Conservation (phyloP, 805 yeast genomes). For the Candida xiaguanensis region DNA sequence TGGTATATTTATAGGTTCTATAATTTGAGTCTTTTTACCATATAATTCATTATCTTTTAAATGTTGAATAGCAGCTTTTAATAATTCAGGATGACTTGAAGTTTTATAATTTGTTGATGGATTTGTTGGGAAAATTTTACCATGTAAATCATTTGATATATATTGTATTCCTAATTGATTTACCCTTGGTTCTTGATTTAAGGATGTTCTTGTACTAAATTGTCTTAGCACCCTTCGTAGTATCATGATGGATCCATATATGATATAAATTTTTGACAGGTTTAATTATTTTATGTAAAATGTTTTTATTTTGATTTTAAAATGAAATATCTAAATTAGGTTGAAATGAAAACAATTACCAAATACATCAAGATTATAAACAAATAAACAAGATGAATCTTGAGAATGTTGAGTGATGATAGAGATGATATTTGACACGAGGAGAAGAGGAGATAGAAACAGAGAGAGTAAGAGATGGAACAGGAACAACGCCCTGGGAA, state of each 20-base stretch:
- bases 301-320: not conserved
- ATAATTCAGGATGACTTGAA: slow-evolving; percentile 27
- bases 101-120: slow-evolving; percentile 24
- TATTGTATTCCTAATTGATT: slow-evolving; percentile 83
- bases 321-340: not conserved
- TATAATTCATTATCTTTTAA: slow-evolving; percentile 60
- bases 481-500: no score
- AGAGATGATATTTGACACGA: not conserved
- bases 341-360: not conserved
- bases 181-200: slow-evolving; percentile 48
- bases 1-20: slow-evolving; percentile 54
- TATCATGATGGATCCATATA: no score
- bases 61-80: slow-evolving; percentile 57
- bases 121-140: slow-evolving; percentile 54
- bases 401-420: not conserved
- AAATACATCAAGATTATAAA: not conserved
- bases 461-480: no score
- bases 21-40: slow-evolving; percentile 66
- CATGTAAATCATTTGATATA: slow-evolving; percentile 54
- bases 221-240: slow-evolving; percentile 1
- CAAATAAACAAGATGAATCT: not conserved
- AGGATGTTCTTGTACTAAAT: not conserved
- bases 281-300: no score
- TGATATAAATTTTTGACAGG: no score
- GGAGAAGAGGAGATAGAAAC: no score